Conservation (phyloP, 768 basidiomycete genomes). For the Lyophyllum semitale region DNA sequence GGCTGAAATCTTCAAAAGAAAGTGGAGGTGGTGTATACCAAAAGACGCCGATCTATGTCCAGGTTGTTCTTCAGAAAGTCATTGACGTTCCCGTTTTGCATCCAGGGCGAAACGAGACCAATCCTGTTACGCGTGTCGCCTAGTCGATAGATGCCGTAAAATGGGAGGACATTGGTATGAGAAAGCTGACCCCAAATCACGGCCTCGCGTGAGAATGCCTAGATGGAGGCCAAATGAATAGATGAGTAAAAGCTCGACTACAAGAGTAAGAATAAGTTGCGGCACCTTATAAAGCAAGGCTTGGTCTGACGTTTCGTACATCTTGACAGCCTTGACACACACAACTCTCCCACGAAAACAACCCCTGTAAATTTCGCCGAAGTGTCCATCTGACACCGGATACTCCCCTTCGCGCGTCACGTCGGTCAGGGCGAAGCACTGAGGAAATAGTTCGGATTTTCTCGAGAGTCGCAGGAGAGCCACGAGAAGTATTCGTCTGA, state of each 20-base stretch:
- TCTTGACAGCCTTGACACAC: constrained; percentile 27
- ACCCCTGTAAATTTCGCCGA: constrained; percentile 30
- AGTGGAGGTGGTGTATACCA: constrained; percentile 2
- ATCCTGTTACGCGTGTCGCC: constrained; percentile 26
- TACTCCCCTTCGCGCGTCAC: constrained; percentile 8
- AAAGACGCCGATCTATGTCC: constrained; percentile 11
- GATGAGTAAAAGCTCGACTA: not conserved
- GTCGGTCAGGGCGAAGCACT: constrained; percentile 21
- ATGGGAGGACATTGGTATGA: constrained; percentile 34
- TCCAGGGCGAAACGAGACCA: constrained; percentile 41
- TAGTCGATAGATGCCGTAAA: constrained; percentile 34
- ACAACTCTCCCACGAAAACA: constrained; percentile 17
- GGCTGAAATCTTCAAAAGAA: constrained; percentile 18
- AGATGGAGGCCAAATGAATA: constrained; percentile 23
- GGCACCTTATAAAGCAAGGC: constrained; percentile 26
- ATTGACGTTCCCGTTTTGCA: constrained; percentile 36
- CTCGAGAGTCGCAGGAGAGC: constrained; percentile 25
- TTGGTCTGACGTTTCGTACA: constrained; percentile 22
- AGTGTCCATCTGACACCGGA: constrained; percentile 22
- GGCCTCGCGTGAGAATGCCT: constrained; percentile 19
- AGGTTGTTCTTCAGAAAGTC: constrained; percentile 23
- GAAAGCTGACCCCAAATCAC: constrained; percentile 21
- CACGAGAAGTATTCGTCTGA: constrained; percentile 17
- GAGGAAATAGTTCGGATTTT: constrained; percentile 27
- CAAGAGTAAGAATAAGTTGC: not conserved